Percentiles rank a stretch among this genome's conserved stretches.
These are phyloP conservation scores for Pyrenopolyporus hunteri DNA, from an alignment of 495 filamentous ascomycete genomes.

Conservation along the genomic window DNA sequence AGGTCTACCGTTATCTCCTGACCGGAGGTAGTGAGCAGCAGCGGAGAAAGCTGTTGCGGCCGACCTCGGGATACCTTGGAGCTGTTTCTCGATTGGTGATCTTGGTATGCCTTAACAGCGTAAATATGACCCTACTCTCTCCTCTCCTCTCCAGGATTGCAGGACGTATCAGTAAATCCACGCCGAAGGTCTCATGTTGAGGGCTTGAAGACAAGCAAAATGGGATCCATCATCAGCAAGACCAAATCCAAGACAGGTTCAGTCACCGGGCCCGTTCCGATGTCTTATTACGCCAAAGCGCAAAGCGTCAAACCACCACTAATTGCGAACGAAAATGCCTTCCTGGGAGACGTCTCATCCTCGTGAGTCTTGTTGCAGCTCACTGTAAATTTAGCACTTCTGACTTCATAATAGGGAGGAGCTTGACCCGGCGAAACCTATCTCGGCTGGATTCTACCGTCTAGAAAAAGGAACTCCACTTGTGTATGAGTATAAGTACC, in stretches of 20 bases:
- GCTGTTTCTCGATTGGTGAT: neutral
- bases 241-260: constrained; percentile 32
- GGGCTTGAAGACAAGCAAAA: constrained; percentile 10
- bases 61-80: constrained; percentile 34
- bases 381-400: neutral
- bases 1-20: constrained; percentile 36
- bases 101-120: neutral
- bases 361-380: constrained; percentile 48
- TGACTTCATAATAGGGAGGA: constrained; percentile 51
- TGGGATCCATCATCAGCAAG: constrained; percentile 50
- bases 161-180: neutral
- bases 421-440: constrained; percentile 65
- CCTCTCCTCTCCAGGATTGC: neutral
- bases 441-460: constrained; percentile 74
- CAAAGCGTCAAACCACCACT: constrained; percentile 72
- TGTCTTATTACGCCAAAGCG: constrained; percentile 64
- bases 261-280: constrained; percentile 36
- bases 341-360: constrained; percentile 68
- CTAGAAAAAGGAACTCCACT: constrained; percentile 76
- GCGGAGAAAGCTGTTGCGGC: constrained; percentile 19
- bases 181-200: neutral
- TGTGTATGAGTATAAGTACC: constrained; percentile 76
- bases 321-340: constrained; percentile 78
- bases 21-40: constrained; percentile 26
- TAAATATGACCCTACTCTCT: constrained; percentile 4